Evolutionary conservation across 2,329 filamentous ascomycete species (phyloP).

Genomic region (Apiospora hydei): DNA sequence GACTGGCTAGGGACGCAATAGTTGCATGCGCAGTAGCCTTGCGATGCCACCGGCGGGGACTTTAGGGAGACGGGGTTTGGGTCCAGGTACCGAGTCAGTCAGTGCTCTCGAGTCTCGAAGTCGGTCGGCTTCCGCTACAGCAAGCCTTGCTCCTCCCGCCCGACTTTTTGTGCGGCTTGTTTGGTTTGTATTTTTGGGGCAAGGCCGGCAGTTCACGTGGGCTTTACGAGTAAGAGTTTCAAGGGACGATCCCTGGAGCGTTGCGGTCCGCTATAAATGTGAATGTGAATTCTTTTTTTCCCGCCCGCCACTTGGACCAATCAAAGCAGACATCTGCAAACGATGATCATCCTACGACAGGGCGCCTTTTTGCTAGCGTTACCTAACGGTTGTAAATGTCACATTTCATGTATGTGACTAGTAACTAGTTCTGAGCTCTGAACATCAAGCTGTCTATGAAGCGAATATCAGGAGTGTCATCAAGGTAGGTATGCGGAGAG

Average conservation of each 20-base stretch:
- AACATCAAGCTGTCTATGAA: not conserved
- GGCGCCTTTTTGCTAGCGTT: not conserved
- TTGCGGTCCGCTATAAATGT: conserved; percentile 12
- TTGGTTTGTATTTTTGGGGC: not conserved
- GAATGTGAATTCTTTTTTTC: not conserved
- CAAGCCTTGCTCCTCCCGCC: not conserved
- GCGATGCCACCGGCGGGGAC: not conserved
- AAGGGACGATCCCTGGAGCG: not conserved
- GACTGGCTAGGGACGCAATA: not conserved
- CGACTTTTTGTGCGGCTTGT: conserved; percentile 4
- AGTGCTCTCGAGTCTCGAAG: not conserved
- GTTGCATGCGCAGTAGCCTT: not conserved
- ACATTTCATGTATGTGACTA: not conserved
- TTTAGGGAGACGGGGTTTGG: not conserved
- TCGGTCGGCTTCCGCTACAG: not conserved
- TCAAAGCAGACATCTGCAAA: not conserved
- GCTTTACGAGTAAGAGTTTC: not conserved
- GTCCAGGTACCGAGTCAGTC: not conserved
- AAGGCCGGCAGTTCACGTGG: conserved; percentile 18
- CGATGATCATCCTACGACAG: conserved; percentile 8
- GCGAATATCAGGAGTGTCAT: not conserved
- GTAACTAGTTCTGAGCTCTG: not conserved
- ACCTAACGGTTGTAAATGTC: not conserved
- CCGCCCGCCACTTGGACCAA: not conserved
- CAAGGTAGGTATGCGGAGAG: not conserved